phyloP scores from a whole-genome alignment of 257 asterid species.

The Apocynum venetum region DNA sequence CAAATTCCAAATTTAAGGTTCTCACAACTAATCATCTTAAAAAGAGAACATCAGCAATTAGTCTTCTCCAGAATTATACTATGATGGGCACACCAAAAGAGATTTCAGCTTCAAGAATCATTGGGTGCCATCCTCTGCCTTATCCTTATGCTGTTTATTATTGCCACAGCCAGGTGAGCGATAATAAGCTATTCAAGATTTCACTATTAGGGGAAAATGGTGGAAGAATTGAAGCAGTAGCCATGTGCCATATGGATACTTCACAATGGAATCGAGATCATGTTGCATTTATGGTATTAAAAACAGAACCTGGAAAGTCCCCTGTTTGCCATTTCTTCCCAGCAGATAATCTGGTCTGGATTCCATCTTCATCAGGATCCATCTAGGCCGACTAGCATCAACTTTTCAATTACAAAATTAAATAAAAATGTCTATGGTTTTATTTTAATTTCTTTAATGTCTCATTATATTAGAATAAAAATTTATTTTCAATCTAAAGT shows the following conservation, averaged over 20 bases:
- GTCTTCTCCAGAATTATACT: constrained; percentile 56
- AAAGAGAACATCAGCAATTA: background rate
- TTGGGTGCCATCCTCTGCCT: constrained; percentile 74
- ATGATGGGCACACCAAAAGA: constrained; percentile 30
- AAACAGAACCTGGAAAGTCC: constrained; percentile 18
- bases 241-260: constrained; percentile 27
- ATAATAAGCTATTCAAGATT: constrained; percentile 41
- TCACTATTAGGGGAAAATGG: constrained; percentile 20
- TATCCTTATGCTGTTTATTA: constrained; percentile 83
- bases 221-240: constrained; percentile 20
- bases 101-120: constrained; percentile 34
- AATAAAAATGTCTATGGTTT: too few relatives aligned
- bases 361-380: background rate
- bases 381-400: background rate
- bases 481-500: too few relatives aligned
- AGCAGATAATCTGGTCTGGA: constrained; percentile 25
- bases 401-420: too few relatives aligned
- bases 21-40: constrained; percentile 47
- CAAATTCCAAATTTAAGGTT: constrained; percentile 29
- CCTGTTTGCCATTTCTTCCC: constrained; percentile 29
- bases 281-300: constrained; percentile 16
- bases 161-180: constrained; percentile 65
- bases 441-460: too few relatives aligned
- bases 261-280: constrained; percentile 23
- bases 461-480: too few relatives aligned